Evolutionary conservation across 306 rosid species (phyloP), one percentile per base, ranked within the genome.

Genomic region (Parietaria judaica): DNA sequence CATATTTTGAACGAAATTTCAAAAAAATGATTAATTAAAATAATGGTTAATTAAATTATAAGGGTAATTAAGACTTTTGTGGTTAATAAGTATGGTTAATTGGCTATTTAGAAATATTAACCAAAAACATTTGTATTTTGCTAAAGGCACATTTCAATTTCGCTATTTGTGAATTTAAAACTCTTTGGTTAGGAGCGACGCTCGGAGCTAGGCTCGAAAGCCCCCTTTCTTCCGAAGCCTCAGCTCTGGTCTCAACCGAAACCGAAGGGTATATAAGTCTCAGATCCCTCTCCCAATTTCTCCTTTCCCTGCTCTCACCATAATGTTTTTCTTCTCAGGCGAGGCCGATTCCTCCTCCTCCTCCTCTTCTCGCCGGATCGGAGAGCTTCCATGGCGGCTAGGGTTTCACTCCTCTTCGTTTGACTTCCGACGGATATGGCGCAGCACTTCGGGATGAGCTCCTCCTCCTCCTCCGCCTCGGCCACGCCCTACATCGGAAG

Each of bases 391-490:
- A 53, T 36, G 72, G 54, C 51, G 31, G 34, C 35, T 52, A 7
- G 43, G 50, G 41, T 64, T 52, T 64, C 51, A 38, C 41, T 39
- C 16, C 5, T 36, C 5, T 35, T 2, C 10, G 15, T 4, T 14
- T 14, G 43, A 10, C 14, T 62, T 62, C 44, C 34, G 15, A 87
- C 96, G 85, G 86, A 83, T 85, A 96, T 96, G 59, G 85, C 84
- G 36, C 94, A 87, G 75, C 96, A 85, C 79, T 91, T 87, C 83
- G 80, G 79, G 70, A 89, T 91, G 68, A 80, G 85, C 64, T 49
- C 53, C 14, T 11, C 53, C n/a, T 10, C 52, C n/a, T 11, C 53
- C 14, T 41, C 45, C 7, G 45, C 45, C 45, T 83, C 97, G 6
- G 80, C 94, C 14, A 76, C 79, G 65, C 81, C 97, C 36, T 91